These are phyloP conservation scores for Ascodesmis nigricans DNA, from an alignment of 495 filamentous ascomycete genomes.

Conservation along the genomic window DNA sequence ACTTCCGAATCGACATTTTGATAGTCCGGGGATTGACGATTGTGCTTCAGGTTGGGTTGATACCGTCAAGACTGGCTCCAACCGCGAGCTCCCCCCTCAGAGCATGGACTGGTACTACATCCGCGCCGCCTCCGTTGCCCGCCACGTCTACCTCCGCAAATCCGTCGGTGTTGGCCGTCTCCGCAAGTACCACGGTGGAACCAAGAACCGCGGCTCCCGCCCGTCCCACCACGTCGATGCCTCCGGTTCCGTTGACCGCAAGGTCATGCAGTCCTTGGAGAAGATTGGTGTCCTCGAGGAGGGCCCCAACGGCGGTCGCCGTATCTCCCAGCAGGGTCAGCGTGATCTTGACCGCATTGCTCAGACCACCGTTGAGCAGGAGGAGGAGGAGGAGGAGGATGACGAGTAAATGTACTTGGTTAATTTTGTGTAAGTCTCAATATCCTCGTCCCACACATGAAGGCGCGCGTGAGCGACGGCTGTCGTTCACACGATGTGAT, in stretches of 20 bases:
- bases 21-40: background rate
- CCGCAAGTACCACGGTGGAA: slow-evolving; percentile 70
- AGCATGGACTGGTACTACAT: slow-evolving; percentile 98
- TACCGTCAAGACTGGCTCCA: slow-evolving; percentile 89
- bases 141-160: slow-evolving; percentile 97
- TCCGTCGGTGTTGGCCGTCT: slow-evolving; percentile 91
- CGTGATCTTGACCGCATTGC: slow-evolving; percentile 61
- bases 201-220: slow-evolving; percentile 87
- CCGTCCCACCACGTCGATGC: slow-evolving; percentile 92
- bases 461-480: no score
- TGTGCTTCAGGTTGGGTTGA: slow-evolving; percentile 67
- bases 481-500: no score
- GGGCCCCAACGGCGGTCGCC: slow-evolving; percentile 89
- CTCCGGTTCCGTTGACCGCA: slow-evolving; percentile 83
- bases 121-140: slow-evolving; percentile 83
- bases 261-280: slow-evolving; percentile 87
- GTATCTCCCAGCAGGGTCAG: slow-evolving; percentile 92
- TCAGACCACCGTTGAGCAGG: slow-evolving; percentile 48
- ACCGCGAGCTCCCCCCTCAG: slow-evolving; percentile 94
- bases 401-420: slow-evolving; percentile 39
- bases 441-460: no score
- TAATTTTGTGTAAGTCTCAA: no score
- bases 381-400: slow-evolving; percentile 45
- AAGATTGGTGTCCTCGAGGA: slow-evolving; percentile 98
- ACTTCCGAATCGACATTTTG: slow-evolving; percentile 1